Conservation (phyloP, 495 filamentous ascomycete genomes). For the Penicillium silybi region DNA sequence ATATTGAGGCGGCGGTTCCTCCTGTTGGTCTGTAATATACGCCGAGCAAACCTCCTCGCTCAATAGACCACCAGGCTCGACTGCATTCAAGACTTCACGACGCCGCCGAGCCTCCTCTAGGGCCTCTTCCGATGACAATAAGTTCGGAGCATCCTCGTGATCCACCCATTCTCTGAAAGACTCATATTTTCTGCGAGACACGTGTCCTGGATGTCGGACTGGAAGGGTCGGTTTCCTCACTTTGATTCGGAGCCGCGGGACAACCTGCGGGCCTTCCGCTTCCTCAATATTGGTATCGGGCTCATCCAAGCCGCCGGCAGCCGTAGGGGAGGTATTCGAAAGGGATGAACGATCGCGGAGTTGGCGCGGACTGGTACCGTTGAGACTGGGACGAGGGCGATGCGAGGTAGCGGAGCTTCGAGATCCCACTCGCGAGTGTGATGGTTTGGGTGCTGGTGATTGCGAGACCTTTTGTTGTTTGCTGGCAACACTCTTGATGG, state of each 20-base stretch:
- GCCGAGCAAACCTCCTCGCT: slow-evolving; percentile 66
- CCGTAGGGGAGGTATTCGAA: slow-evolving; percentile 16
- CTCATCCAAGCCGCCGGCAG: slow-evolving; percentile 6
- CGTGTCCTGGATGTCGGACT: slow-evolving; percentile 51
- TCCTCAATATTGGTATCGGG: slow-evolving; percentile 13
- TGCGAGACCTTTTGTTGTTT: slow-evolving; percentile 28
- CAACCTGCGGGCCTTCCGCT: slow-evolving; percentile 18
- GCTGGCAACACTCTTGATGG: slow-evolving; percentile 20
- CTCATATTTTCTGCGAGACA: slow-evolving; percentile 39
- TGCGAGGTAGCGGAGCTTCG: slow-evolving; percentile 26
- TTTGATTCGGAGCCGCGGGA: slow-evolving; percentile 49
- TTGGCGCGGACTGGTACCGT: slow-evolving; percentile 21
- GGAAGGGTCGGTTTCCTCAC: slow-evolving; percentile 49
- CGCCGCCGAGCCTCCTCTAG: slow-evolving; percentile 47
- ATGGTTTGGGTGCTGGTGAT: slow-evolving; percentile 28
- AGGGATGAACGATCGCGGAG: slow-evolving; percentile 28
- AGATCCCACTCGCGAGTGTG: slow-evolving; percentile 30
- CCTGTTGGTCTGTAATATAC: slow-evolving; percentile 72
- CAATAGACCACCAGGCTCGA: slow-evolving; percentile 69
- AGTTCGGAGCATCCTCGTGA: slow-evolving; percentile 34
- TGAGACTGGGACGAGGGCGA: slow-evolving; percentile 16
- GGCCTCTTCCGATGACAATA: slow-evolving; percentile 54
- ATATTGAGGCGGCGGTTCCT: slow-evolving; percentile 70
- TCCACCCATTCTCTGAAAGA: slow-evolving; percentile 59
- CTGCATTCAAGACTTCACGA: slow-evolving; percentile 62